Evolutionary conservation across 2,329 filamentous ascomycete species (phyloP).

Genomic region (Tympanopsis confertula): DNA sequence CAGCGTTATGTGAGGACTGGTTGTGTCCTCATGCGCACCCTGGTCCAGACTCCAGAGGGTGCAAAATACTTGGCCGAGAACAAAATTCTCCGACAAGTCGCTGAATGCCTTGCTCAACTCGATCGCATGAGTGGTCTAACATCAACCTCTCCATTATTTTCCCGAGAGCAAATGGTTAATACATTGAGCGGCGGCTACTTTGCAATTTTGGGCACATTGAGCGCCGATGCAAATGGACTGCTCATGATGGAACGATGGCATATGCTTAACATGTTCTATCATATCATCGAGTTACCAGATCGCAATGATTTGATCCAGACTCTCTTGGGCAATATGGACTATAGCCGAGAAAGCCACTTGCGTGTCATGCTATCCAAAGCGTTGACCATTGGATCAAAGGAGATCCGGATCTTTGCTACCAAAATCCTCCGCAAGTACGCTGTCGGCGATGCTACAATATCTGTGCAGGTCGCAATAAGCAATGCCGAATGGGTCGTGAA

Average conservation of each 20-base stretch:
- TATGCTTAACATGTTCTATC: conserved; percentile 99
- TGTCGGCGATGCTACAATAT: conserved; percentile 33
- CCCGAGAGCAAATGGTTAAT: conserved; percentile 69
- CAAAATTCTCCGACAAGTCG: conserved; percentile 85
- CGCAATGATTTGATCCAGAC: conserved; percentile 84
- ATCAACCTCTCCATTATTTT: conserved; percentile 81
- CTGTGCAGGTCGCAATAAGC: conserved; percentile 28
- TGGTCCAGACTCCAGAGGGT: conserved; percentile 78
- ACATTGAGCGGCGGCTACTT: conserved; percentile 91
- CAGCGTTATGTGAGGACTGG: conserved; percentile 88
- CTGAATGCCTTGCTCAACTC: conserved; percentile 89
- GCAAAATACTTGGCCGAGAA: conserved; percentile 77
- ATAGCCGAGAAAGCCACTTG: conserved; percentile 76
- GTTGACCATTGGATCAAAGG: conserved; percentile 79
- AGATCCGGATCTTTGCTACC: conserved; percentile 83
- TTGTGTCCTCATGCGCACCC: conserved; percentile 74
- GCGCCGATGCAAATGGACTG: conserved; percentile 69
- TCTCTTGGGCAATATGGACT: conserved; percentile 84
- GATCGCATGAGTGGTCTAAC: conserved; percentile 73
- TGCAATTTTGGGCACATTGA: conserved; percentile 78
- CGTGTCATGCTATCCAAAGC: conserved; percentile 88
- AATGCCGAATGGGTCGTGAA: conserved; percentile 94
- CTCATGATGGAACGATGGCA: conserved; percentile 90
- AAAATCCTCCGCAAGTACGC: conserved; percentile 81
- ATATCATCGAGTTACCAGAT: conserved; percentile 84